Evolutionary conservation across 345 rosid genomes (phyloP).

Genomic region (Populus simonii): DNA sequence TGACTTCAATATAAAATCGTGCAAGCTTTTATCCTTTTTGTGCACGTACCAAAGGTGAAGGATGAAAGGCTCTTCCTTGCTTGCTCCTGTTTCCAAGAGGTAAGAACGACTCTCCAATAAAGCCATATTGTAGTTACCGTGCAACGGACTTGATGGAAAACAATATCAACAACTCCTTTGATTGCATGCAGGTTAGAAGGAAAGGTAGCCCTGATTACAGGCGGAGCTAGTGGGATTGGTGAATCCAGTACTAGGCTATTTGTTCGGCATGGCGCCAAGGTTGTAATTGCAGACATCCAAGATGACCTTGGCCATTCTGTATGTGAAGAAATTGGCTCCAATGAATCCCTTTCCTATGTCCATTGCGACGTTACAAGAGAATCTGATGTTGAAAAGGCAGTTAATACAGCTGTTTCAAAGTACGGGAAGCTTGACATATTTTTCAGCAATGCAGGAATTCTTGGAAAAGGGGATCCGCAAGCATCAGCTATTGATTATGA

Average conservation of each 20-base stretch:
- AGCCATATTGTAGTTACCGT: too few relatives aligned
- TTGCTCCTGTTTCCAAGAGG: conserved; percentile 19
- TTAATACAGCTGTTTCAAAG: conserved; percentile 12
- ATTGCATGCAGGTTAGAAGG: conserved; percentile 29
- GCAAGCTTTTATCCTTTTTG: too few relatives aligned
- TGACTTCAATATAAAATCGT: too few relatives aligned
- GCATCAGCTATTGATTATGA: background rate
- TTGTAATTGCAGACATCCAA: conserved; percentile 40
- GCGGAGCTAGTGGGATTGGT: conserved; percentile 48
- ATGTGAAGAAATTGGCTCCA: conserved; percentile 22
- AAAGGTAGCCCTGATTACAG: conserved; percentile 44
- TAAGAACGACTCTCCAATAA: background rate
- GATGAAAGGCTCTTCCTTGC: conserved; percentile 13
- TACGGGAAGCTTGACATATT: conserved; percentile 14
- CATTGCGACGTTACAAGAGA: conserved; percentile 44
- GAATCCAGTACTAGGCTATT: conserved; percentile 33
- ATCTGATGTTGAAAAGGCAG: conserved; percentile 26
- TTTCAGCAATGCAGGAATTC: conserved; percentile 7
- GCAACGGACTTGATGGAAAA: background rate
- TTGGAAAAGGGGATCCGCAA: background rate
- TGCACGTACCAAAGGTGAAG: background rate
- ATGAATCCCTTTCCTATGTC: conserved; percentile 20
- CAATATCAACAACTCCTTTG: too few relatives aligned
- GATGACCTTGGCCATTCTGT: conserved; percentile 39
- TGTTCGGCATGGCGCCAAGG: conserved; percentile 39